Conservation (phyloP, 2,329 filamentous ascomycete genomes). For the Chrysosporium keratinophilum region DNA sequence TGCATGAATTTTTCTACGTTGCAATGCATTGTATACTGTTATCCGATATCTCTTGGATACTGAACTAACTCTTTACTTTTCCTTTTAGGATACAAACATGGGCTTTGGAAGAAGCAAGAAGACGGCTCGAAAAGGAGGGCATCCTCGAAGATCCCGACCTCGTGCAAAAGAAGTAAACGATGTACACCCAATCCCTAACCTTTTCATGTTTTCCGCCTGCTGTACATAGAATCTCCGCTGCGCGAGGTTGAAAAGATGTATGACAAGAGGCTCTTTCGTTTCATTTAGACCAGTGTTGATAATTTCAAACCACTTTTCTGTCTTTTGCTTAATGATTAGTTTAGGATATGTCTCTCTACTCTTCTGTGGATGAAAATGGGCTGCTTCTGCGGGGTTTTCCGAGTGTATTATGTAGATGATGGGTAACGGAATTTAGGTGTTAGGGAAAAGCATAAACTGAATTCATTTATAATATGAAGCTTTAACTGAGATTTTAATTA, state of each 20-base stretch:
- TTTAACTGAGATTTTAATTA: not conserved
- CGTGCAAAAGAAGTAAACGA: conserved; percentile 44
- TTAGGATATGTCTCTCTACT: too few species aligned
- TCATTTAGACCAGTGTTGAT: conserved; percentile 5
- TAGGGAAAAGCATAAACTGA: too few species aligned
- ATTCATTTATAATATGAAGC: too few species aligned
- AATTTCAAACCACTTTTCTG: not conserved
- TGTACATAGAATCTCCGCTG: conserved; percentile 30
- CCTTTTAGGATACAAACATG: conserved; percentile 88
- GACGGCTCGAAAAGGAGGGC: conserved; percentile 90
- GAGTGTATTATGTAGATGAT: not conserved
- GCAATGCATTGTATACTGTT: not conserved
- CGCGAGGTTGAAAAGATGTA: conserved; percentile 5
- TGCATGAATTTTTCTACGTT: not conserved
- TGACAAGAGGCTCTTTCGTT: conserved; percentile 6
- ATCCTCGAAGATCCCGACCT: conserved; percentile 68
- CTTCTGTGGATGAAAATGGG: not conserved
- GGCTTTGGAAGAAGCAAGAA: conserved; percentile 92
- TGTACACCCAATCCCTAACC: conserved; percentile 10
- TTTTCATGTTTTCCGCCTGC: conserved; percentile 21
- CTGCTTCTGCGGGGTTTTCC: too few species aligned
- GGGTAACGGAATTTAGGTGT: too few species aligned
- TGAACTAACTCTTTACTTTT: not conserved
- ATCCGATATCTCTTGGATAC: conserved; percentile 18
- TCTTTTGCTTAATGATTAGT: not conserved